Evolutionary conservation across 2,329 filamentous ascomycete genomes (phyloP), one percentile per base, ranked within the genome.

Genomic region (Juglanconis sp.): DNA sequence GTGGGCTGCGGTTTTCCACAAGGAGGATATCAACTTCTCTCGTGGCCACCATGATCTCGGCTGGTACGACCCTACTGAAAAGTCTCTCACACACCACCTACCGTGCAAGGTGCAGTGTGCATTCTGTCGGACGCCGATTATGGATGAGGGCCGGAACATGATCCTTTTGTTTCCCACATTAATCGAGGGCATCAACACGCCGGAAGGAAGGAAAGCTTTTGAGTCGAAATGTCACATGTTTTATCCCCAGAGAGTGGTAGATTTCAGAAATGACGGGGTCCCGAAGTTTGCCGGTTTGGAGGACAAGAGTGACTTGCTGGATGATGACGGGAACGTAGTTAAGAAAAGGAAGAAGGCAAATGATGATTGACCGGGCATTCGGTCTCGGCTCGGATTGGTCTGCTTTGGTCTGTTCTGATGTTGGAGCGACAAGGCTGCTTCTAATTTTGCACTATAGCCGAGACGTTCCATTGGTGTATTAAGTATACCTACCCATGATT

Each of bases 101-200:
- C 92, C 92, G 0, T 93, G 90, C 74, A 95, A 95, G 72, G 89
- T 95, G 11, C 86, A 86, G 64, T 96, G 92, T 72, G 79, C 80
- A 0, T 87, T 84, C 72, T 96, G 91, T 75, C 85, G 88, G 48
- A 84, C 85, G 5, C 88, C 88, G 5, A 91, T 96, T 69, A 92
- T 96, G 90, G 92, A 96, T 68, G 92, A 96, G 72, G 92, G 92
- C 0, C 76, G 91, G 15, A 94, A 92, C 69, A 92, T 95, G 86
- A 87, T 92, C 38, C 73, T 96, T 59, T 70, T 96, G 32, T 96
- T 95, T 69, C 92, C 91, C 0, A 86, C 83, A 1, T 78, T 93
- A 59, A 83, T 96, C 61, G 79, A 90, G 50, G 79, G 85, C 57
- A 84, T 90, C 31, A 74, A 77, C 57, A 79, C 75, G 6, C 73